Percentiles rank a stretch among this genome's conserved stretches.
Evolutionary conservation across 805 yeast species (phyloP).

Genomic region (Barnettozyma sucrosica): DNA sequence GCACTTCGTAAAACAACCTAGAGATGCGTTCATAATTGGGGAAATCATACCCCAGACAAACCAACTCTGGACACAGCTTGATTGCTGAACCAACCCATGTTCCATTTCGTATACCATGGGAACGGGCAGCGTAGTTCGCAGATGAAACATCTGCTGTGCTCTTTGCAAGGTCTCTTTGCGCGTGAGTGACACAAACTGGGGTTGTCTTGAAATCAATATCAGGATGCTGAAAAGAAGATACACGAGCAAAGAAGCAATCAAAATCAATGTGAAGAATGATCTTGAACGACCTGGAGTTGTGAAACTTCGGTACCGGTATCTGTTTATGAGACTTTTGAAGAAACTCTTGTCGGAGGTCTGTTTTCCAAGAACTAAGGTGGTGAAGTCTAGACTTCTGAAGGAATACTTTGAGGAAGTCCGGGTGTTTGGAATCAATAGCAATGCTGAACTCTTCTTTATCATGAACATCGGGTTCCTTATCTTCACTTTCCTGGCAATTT

Average conservation of each 20-base stretch:
- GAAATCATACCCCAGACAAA: slow-evolving; percentile 67
- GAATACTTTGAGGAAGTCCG: slow-evolving; percentile 64
- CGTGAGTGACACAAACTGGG: slow-evolving; percentile 59
- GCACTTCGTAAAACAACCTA: slow-evolving; percentile 52
- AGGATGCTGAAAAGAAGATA: slow-evolving; percentile 56
- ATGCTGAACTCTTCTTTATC: neutral
- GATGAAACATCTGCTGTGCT: slow-evolving; percentile 78
- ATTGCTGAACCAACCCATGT: slow-evolving; percentile 80
- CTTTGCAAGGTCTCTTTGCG: slow-evolving; percentile 27
- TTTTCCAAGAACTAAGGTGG: slow-evolving; percentile 83
- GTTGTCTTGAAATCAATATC: slow-evolving; percentile 42
- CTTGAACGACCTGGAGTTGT: slow-evolving; percentile 6
- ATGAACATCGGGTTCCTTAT: neutral
- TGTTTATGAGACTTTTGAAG: slow-evolving; percentile 28
- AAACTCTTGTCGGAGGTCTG: slow-evolving; percentile 60
- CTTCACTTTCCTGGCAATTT: slow-evolving; percentile 9
- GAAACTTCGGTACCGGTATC: slow-evolving; percentile 1
- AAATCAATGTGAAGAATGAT: slow-evolving; percentile 79
- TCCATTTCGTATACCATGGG: slow-evolving; percentile 76
- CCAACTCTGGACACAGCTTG: slow-evolving; percentile 57
- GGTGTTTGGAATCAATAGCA: slow-evolving; percentile 60
- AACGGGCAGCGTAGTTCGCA: slow-evolving; percentile 83
- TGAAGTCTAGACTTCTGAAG: slow-evolving; percentile 82
- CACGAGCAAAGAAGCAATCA: slow-evolving; percentile 91
- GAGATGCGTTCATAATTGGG: slow-evolving; percentile 65